Conservation (phyloP, 148 eudicot genomes). For the Rhododendron henanense region DNA sequence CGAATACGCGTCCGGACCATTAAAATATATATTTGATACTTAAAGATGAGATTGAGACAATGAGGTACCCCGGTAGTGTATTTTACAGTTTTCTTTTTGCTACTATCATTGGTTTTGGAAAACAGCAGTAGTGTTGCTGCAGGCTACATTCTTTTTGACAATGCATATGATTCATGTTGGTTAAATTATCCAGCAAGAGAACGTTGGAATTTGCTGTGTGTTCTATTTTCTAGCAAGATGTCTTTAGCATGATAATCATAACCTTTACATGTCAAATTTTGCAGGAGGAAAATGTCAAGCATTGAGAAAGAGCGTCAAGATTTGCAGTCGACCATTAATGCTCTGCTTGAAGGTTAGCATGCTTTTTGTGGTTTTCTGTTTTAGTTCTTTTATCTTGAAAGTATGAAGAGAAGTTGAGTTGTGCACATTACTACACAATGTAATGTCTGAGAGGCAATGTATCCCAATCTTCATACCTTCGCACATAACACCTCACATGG, state of each 20-base stretch:
- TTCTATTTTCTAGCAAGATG: background rate
- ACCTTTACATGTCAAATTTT: constrained; percentile 8
- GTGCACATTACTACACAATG: background rate
- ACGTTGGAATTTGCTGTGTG: background rate
- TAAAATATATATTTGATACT: background rate
- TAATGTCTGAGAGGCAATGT: background rate
- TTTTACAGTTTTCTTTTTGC: background rate
- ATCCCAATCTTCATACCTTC: constrained; percentile 1
- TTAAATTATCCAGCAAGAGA: background rate
- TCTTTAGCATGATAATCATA: background rate
- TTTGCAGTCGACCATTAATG: constrained; percentile 74
- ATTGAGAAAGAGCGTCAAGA: constrained; percentile 91
- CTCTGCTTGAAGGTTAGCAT: constrained; percentile 79
- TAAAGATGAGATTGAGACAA: background rate
- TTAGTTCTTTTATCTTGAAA: background rate
- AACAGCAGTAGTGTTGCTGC: background rate
- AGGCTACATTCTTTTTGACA: background rate
- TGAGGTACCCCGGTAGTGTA: background rate
- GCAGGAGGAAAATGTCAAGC: constrained; percentile 79
- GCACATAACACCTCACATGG: background rate
- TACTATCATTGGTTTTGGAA: background rate
- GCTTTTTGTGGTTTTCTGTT: constrained; percentile 1
- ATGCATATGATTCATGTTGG: background rate
- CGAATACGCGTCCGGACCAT: background rate
- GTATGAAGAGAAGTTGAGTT: background rate